Evolutionary conservation across 805 yeast species (phyloP).

Genomic region (Candida incommunis): DNA sequence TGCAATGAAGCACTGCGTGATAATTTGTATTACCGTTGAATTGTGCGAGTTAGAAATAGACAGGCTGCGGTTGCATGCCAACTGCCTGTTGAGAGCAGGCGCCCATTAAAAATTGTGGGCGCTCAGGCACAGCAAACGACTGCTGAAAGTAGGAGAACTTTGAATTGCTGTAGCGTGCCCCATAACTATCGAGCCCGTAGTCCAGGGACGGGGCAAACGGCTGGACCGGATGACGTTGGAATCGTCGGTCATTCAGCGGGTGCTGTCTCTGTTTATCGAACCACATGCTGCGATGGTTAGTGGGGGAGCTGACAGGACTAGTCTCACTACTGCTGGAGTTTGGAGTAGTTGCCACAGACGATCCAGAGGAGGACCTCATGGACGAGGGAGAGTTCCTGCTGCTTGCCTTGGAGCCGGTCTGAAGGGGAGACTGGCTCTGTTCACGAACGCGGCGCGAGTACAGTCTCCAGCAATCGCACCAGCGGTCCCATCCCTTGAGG

Average conservation of each 20-base stretch:
- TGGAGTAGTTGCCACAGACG: not conserved
- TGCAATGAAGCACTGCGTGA: not conserved
- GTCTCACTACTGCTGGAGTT: not conserved
- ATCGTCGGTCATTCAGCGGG: slow-evolving; percentile 1
- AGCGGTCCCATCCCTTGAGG: slow-evolving; percentile 18
- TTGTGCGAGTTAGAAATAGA: slow-evolving; percentile 6
- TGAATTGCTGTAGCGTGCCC: not conserved
- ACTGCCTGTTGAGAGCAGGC: slow-evolving; percentile 8
- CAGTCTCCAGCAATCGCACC: slow-evolving; percentile 20
- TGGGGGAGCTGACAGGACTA: not conserved
- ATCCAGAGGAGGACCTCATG: not conserved
- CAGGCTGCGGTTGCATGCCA: slow-evolving; percentile 10
- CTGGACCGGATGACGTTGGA: slow-evolving; percentile 1
- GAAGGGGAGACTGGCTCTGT: too few relatives aligned
- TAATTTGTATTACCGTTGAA: too few relatives aligned
- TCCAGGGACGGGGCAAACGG: slow-evolving; percentile 2
- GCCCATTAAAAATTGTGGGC: slow-evolving; percentile 8
- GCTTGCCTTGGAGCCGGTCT: not conserved
- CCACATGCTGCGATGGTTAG: not conserved
- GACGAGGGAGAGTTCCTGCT: not conserved
- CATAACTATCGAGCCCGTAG: not conserved
- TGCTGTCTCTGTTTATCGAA: not conserved
- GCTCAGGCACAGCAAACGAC: slow-evolving; percentile 8
- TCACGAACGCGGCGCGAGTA: not conserved
- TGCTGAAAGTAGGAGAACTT: slow-evolving; percentile 13